These are phyloP conservation scores for Balansia obtecta DNA, from an alignment of 2,329 filamentous ascomycete species.

Conservation along the genomic window DNA sequence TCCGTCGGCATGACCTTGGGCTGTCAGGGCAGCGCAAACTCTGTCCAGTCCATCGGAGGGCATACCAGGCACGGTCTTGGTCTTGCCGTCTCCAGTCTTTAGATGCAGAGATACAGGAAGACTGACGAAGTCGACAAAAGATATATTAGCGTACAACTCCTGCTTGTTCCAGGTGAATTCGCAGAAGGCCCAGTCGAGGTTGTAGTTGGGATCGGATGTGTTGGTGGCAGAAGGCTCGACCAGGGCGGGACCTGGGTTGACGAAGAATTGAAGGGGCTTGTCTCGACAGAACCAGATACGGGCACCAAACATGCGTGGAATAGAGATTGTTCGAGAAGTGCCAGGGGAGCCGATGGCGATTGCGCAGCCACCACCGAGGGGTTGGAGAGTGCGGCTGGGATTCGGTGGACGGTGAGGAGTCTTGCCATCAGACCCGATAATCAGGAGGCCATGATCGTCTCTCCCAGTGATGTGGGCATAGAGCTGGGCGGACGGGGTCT, in stretches of 20 bases:
- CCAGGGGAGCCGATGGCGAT: slow-evolving; percentile 54
- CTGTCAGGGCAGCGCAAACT: slow-evolving; percentile 31
- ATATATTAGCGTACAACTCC: slow-evolving; percentile 57
- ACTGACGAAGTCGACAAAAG: slow-evolving; percentile 63
- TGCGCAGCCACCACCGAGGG: slow-evolving; percentile 44
- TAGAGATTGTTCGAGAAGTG: slow-evolving; percentile 43
- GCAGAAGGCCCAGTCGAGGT: slow-evolving; percentile 52
- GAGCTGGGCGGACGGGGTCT: slow-evolving; percentile 40
- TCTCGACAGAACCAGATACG: slow-evolving; percentile 60
- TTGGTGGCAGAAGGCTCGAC: slow-evolving; percentile 67
- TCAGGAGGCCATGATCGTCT: slow-evolving; percentile 44
- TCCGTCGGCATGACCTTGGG: slow-evolving; percentile 33
- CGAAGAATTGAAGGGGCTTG: slow-evolving; percentile 48
- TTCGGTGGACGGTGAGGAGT: slow-evolving; percentile 53
- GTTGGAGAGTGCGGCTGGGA: slow-evolving; percentile 35
- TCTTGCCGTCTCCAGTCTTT: slow-evolving; percentile 29
- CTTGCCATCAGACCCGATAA: slow-evolving; percentile 53
- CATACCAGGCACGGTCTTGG: slow-evolving; percentile 37
- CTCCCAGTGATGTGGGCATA: slow-evolving; percentile 61
- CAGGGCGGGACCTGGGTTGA: slow-evolving; percentile 60
- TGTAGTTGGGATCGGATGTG: slow-evolving; percentile 47
- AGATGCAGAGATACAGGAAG: slow-evolving; percentile 49
- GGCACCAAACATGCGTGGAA: slow-evolving; percentile 58
- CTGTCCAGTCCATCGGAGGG: slow-evolving; percentile 31
- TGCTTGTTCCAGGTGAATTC: slow-evolving; percentile 54